Base-by-base conservation (phyloP, 495 filamentous ascomycete species). In the Penicillium herquei region DNA sequence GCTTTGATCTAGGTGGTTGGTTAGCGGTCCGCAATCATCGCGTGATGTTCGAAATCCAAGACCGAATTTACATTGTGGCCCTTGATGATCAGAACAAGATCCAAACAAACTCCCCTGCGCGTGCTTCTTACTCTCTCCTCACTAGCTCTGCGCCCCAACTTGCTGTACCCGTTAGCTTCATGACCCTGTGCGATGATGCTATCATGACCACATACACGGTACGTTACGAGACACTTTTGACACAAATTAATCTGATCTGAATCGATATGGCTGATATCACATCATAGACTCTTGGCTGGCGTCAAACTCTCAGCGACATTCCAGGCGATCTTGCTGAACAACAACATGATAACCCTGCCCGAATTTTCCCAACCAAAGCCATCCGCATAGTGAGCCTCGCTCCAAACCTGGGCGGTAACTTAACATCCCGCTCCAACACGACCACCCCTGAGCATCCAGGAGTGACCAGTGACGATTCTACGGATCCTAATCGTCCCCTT, bases 21-120 rank as follows among this genome's bases (percentile, higher is more conserved):
- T 47, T 75, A 43, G 68, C 72, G 0, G 63, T 75, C 32, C 70
- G 65, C 43, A 71, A 75, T 50, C 69, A 71, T 52, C 72, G 71
- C 12, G 6, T 75, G n/a, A 71, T 74, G 69, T 72, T 74, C 26
- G 72, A 75, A 49, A 70, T 72, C n/a, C 62, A 75, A 55, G 70
- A 74, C 32, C 63, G 68, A 8, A 58, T 67, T 11, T 75, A 74
- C 52, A 45, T 75, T 30, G 64, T 75, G 16, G 66, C 68, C 1
- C 64, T 75, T 4, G 66, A 74, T 51, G 65, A 74, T 31, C 37
- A 66, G 10, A 63, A 72, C 39, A 55, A 44, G 6, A 46, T 75
- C n/a, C 69, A 71, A 59, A 57, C 52, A 0, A 50, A 68, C 10
- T 35, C 40, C 31, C 65, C 69, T 10, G 10, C 54, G 0, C 70